Evolutionary conservation across 352 stramenopile species (phyloP), one percentile per base, ranked within the genome.

Genomic region (Hyaloperonospora brassicae): DNA sequence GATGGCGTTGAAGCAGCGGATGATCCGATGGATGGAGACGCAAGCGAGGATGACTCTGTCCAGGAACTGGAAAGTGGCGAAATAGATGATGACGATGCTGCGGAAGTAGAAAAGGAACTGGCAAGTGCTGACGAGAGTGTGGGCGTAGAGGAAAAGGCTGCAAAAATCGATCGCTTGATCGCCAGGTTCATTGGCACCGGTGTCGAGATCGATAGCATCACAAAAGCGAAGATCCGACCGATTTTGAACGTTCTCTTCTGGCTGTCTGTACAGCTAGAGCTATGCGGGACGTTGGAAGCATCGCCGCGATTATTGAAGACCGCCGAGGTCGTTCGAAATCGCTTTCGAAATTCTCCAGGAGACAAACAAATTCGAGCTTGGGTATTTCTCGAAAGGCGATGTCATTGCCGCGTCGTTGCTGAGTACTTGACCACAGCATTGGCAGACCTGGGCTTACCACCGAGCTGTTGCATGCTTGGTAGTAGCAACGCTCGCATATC

Each of bases 331-430:
- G 59, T 86, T 23, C 63, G 66, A 1, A 79, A 63, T 43, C 72
- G 67, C 14, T 70, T 91, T 14, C 46, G 52, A 5, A 80, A 82
- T 56, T 56, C 43, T 17, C 46, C 53, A 40, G 50, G 46, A 36
- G 35, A 47, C 0, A 62, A 57, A 17, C 41, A 55, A 9, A 45
- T 76, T 23, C 61, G 65, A 36, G 64, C 58, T 12, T 81, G 84
- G 84, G 69, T 94, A 0, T 92, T 92, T 63, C 54, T 94, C 4
- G 55, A 89, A 55, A 70, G 84, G 8, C 72, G 84, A 6, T 78
- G 66, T 23, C 72, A 94, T 54, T 86, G 70, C 30, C 78, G 67
- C 1, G 73, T 94, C 7, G 72, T 91, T 17, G 74, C 81, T 1
- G 81, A 94, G 47, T 94, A 89, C 52, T 59, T 94, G 36, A 80